These are phyloP conservation scores for Mycena vitilis DNA, from an alignment of 768 basidiomycete genomes.

Conservation along the genomic window DNA sequence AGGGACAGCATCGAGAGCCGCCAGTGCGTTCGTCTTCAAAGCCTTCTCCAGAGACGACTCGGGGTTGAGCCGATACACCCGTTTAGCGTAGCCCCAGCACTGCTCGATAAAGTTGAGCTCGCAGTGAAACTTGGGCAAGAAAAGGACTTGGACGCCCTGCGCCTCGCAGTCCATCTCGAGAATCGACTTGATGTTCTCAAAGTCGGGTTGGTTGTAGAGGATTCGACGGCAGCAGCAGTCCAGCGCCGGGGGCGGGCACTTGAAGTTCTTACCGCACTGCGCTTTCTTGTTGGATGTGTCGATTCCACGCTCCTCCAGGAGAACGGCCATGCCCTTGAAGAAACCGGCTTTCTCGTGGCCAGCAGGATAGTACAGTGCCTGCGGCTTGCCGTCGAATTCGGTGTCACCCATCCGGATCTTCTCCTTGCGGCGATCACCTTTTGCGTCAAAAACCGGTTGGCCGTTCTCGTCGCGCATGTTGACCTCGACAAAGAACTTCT, in stretches of 20 bases:
- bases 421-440: background rate
- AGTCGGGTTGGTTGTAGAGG: conserved; percentile 42
- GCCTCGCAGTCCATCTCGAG: conserved; percentile 39
- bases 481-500: background rate
- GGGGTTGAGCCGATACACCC: conserved; percentile 3
- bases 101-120: conserved; percentile 23
- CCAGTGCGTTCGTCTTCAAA: conserved; percentile 41
- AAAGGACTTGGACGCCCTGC: conserved; percentile 36
- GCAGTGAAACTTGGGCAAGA: conserved; percentile 19
- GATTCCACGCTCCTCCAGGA: conserved; percentile 30
- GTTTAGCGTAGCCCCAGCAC: conserved; percentile 24
- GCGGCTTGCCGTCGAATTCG: conserved; percentile 42
- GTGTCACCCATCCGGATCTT: conserved; percentile 32
- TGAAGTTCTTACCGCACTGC: conserved; percentile 27
- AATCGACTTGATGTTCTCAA: conserved; percentile 39
- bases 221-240: conserved; percentile 19
- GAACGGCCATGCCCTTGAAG: conserved; percentile 41
- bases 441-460: background rate
- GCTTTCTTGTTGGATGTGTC: background rate
- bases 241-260: conserved; percentile 43
- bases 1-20: conserved; percentile 39
- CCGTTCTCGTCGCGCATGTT: background rate
- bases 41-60: conserved; percentile 35
- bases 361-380: conserved; percentile 38
- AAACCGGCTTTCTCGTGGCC: conserved; percentile 4